Base-by-base conservation (phyloP, 176 grass and related monocot species). In the Microstegium vimineum region DNA sequence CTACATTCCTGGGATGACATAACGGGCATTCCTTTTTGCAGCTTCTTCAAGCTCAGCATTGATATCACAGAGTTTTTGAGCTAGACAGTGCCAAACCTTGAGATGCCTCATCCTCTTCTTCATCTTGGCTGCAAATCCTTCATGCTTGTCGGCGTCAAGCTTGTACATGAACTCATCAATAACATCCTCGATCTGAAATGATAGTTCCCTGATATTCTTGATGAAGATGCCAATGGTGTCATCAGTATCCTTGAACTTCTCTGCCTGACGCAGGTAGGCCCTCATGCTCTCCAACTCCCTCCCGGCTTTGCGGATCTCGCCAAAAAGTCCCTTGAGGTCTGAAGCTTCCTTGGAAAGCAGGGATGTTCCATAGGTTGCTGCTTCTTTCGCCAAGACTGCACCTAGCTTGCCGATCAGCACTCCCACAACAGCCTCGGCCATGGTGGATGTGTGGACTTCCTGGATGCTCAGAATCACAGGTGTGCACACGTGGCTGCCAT, bases 101-200 rank as follows among this genome's bases (percentile, higher is more conserved):
- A 82, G 6, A 5, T 80, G 77, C 13, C 37, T 49, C 3, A 80
- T 32, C 63, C 46, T 60, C 66, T 20, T 71, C 66, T 22, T 81
- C 25, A 43, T 61, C 17, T 71, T 81, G 2, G 5, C 8, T 3
- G 51, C 5, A 0, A 73, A 72, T 31, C 80, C 68, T 25, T 18
- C 52, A 13, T 54, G 73, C 30, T 75, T 57, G 1, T 25, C n/a
- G 0, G 27, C 73, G 32, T 57, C 49, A 1, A 75, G 20, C 73
- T 37, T 75, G 9, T 72, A 62, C 34, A 14, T 71, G 67, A 71
- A 71, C 66, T 82, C 67, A 16, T 82, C 51, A 0, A 82, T 8
- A 27, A 71, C 51, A 40, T 72, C 51, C 32, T 82, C 79, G 5
- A 82, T 82, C 33, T 30, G 32, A 4, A 72, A 72, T 0, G 66